Evolutionary conservation across 1,284 basidiomycete genomes (phyloP).

Genomic region (Cryptococcus jaspeensis): DNA sequence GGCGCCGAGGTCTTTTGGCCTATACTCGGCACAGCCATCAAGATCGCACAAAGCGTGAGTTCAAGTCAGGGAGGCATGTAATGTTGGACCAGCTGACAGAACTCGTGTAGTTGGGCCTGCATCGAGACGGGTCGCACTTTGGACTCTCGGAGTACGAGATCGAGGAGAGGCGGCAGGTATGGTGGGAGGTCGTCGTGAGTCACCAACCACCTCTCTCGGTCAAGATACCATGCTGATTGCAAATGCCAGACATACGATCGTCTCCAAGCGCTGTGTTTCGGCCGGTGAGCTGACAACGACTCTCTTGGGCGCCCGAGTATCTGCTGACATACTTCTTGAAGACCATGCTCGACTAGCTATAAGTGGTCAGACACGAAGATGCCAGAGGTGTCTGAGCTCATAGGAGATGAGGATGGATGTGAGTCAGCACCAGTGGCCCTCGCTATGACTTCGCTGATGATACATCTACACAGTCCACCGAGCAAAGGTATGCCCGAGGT

Average conservation of each 20-base stretch:
- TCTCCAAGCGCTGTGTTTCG: constrained; percentile 48
- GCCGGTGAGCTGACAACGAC: constrained; percentile 19
- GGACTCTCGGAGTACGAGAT: constrained; percentile 45
- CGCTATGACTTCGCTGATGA: not conserved
- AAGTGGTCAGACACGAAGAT: constrained; percentile 41
- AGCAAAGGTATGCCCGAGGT: constrained; percentile 21
- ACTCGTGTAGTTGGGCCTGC: constrained; percentile 39
- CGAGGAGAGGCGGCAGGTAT: constrained; percentile 45
- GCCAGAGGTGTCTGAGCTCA: constrained; percentile 27
- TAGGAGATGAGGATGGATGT: constrained; percentile 41
- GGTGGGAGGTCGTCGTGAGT: constrained; percentile 48
- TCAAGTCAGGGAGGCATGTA: not conserved
- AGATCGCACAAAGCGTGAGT: constrained; percentile 43
- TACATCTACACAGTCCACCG: constrained; percentile 27
- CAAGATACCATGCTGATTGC: constrained; percentile 1
- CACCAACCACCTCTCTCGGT: not conserved
- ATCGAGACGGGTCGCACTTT: constrained; percentile 47
- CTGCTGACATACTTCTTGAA: constrained; percentile 4
- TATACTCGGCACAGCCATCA: constrained; percentile 45
- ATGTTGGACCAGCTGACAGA: constrained; percentile 3
- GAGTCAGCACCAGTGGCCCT: constrained; percentile 13
- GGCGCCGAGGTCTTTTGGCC: constrained; percentile 51
- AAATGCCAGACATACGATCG: constrained; percentile 41
- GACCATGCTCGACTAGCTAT: constrained; percentile 40
- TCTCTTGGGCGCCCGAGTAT: not conserved